A percentile compares a stretch with the other conserved stretches of the same genome.
phyloP scores from a whole-genome alignment of 176 grass and related monocot species.

The Tillandsia fasciculata region DNA sequence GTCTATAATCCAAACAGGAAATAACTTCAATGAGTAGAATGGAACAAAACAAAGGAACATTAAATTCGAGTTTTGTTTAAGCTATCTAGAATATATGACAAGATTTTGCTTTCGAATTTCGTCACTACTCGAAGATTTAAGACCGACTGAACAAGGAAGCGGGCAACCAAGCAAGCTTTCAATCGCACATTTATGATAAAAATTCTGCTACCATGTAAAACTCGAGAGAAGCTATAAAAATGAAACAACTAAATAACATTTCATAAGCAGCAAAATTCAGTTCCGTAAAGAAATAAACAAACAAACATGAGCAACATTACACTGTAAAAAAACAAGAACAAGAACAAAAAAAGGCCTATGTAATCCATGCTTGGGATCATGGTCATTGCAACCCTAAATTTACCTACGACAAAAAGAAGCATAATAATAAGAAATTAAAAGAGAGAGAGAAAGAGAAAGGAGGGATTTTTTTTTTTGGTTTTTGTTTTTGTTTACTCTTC shows the following conservation, averaged over 20 bases:
- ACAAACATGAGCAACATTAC: background rate
- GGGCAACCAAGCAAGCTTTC: too few relatives aligned
- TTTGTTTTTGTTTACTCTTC: too few relatives aligned
- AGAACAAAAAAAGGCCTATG: too few relatives aligned
- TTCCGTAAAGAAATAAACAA: background rate
- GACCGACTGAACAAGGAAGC: background rate
- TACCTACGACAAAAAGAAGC: conserved; percentile 6
- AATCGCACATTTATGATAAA: background rate
- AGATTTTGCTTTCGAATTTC: background rate
- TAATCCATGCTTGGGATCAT: background rate
- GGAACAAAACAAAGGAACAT: background rate
- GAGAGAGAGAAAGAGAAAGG: background rate
- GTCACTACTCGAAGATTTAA: background rate
- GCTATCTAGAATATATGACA: conserved; percentile 2
- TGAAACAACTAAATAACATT: background rate
- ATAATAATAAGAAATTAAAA: background rate
- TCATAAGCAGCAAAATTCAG: background rate
- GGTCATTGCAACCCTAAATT: background rate
- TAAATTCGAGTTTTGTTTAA: background rate
- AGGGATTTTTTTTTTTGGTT: background rate
- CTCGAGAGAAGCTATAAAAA: background rate
- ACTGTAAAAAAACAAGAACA: background rate
- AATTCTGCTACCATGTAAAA: background rate
- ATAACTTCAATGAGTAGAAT: background rate
- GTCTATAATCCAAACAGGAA: background rate